Conservation (phyloP, 2,329 filamentous ascomycete genomes). For the Endoconidiophora laricicola region DNA sequence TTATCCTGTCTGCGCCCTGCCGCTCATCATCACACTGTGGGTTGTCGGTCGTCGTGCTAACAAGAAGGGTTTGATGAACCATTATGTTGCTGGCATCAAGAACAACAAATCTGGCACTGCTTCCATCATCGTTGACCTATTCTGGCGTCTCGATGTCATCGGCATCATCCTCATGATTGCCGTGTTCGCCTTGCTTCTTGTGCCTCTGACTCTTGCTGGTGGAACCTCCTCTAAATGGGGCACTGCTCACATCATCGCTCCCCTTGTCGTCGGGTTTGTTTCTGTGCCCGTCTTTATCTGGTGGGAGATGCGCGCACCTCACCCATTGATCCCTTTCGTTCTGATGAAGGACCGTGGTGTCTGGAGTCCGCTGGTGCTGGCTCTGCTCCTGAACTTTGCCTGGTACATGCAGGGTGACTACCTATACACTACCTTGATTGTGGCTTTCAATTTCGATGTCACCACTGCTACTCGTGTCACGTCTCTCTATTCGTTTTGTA, state of each 20-base stretch:
- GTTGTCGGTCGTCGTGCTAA: constrained; percentile 35
- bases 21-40: constrained; percentile 35
- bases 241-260: constrained; percentile 24
- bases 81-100: constrained; percentile 20
- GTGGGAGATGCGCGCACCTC: constrained; percentile 30
- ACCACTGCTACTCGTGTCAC: constrained; percentile 40
- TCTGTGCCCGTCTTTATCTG: constrained; percentile 34
- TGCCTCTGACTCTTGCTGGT: constrained; percentile 30
- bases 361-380: constrained; percentile 46
- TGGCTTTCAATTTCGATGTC: constrained; percentile 43
- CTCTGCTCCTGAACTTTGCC: constrained; percentile 35
- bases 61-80: constrained; percentile 29
- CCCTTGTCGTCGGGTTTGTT: constrained; percentile 28
- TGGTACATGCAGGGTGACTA: constrained; percentile 50
- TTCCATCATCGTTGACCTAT: constrained; percentile 19
- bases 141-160: constrained; percentile 30
- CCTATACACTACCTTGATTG: constrained; percentile 44
- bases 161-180: constrained; percentile 30
- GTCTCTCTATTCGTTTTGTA: constrained; percentile 40
- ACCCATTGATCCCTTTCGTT: constrained; percentile 42
- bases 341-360: constrained; percentile 47
- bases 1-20: constrained; percentile 39
- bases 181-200: constrained; percentile 29
- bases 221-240: constrained; percentile 25
- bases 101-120: constrained; percentile 18